Evolutionary conservation across 352 stramenopile genomes (phyloP).

Genomic region (Pythium coloratum): DNA sequence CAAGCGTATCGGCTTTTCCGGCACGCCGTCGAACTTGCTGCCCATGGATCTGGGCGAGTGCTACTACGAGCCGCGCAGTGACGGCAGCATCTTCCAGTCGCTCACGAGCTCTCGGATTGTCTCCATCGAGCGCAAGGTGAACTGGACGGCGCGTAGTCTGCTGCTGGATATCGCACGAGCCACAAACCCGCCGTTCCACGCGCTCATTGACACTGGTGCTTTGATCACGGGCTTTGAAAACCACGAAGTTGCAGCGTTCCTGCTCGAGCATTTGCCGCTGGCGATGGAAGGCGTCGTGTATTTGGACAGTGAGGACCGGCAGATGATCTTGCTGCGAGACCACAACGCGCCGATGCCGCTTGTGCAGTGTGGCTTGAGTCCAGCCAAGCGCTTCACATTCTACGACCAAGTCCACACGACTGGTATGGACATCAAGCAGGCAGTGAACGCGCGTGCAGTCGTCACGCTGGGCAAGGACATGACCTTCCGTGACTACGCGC

Average conservation of each 20-base stretch:
- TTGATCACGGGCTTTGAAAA: slow-evolving; percentile 92
- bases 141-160: slow-evolving; percentile 77
- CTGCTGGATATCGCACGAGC: slow-evolving; percentile 76
- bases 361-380: slow-evolving; percentile 82
- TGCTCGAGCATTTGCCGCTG: slow-evolving; percentile 71
- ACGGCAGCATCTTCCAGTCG: slow-evolving; percentile 98
- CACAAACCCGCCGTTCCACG: slow-evolving; percentile 69
- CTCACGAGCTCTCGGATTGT: slow-evolving; percentile 94
- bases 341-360: slow-evolving; percentile 94
- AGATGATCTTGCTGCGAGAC: slow-evolving; percentile 94
- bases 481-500: slow-evolving; percentile 94
- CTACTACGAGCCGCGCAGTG: slow-evolving; percentile 97
- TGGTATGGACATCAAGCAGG: slow-evolving; percentile 93
- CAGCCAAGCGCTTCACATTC: slow-evolving; percentile 90
- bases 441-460: slow-evolving; percentile 84
- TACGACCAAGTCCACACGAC: slow-evolving; percentile 95
- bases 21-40: slow-evolving; percentile 98
- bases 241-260: slow-evolving; percentile 80
- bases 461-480: slow-evolving; percentile 96
- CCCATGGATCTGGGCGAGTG: slow-evolving; percentile 98
- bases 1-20: slow-evolving; percentile 97
- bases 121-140: slow-evolving; percentile 79
- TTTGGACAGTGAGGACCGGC: slow-evolving; percentile 84
- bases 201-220: slow-evolving; percentile 91
- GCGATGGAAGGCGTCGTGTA: slow-evolving; percentile 92